A percentile compares a stretch with the other conserved stretches of the same genome.
Evolutionary conservation across 2,329 filamentous ascomycete genomes (phyloP).

Genomic region (Coniosporium uncinatum): DNA sequence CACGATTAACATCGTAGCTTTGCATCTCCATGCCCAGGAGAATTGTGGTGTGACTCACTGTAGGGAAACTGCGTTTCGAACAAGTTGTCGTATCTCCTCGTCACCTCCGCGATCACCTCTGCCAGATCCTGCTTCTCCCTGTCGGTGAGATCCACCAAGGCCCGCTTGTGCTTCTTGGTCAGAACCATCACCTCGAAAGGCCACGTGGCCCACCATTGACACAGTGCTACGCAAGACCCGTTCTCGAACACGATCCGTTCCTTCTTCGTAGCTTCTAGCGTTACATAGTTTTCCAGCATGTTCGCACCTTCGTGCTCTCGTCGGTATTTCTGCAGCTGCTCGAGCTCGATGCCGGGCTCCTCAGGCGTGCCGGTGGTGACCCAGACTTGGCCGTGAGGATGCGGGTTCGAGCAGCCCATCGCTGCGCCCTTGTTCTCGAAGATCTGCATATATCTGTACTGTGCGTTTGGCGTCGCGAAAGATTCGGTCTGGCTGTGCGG

Average conservation of each 20-base stretch:
- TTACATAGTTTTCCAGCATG: conserved; percentile 81
- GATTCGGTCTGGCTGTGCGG: conserved; percentile 36
- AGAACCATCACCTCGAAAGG: conserved; percentile 94
- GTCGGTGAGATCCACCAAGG: conserved; percentile 73
- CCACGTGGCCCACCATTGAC: conserved; percentile 98
- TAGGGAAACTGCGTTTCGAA: conserved; percentile 98
- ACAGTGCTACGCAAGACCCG: conserved; percentile 75
- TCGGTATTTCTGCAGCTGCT: conserved; percentile 74
- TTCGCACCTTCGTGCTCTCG: conserved; percentile 66
- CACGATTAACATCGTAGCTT: conserved; percentile 17
- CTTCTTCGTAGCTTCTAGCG: conserved; percentile 73
- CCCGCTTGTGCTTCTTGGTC: conserved; percentile 76
- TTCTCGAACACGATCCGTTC: conserved; percentile 92
- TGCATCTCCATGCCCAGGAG: background rate
- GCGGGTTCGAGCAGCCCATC: conserved; percentile 98
- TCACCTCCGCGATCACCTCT: conserved; percentile 81
- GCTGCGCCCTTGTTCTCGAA: conserved; percentile 98
- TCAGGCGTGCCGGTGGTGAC: conserved; percentile 88
- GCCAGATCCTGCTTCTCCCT: conserved; percentile 71
- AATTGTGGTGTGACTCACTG: conserved; percentile 45
- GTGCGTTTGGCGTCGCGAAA: conserved; percentile 53
- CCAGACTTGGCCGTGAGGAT: conserved; percentile 97
- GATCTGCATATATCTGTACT: conserved; percentile 97
- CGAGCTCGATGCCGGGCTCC: conserved; percentile 76
- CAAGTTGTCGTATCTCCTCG: conserved; percentile 90